Evolutionary conservation across 2,329 filamentous ascomycete genomes (phyloP), one percentile per base, ranked within the genome.

Genomic region (Ramichloridium luteum): DNA sequence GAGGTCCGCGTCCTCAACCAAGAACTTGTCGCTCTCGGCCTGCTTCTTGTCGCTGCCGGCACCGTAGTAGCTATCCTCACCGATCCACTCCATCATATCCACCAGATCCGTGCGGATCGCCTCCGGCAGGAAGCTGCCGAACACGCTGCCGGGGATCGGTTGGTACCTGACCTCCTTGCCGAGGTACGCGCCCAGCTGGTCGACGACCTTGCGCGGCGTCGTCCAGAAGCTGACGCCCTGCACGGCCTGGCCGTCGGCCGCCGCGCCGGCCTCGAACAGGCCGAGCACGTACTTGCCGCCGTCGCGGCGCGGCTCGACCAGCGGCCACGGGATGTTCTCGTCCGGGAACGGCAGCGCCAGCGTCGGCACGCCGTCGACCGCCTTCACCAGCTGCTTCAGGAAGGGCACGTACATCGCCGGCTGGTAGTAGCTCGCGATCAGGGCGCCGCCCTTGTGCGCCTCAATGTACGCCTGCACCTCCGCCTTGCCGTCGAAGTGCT

Each of bases 401-500:
- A 42, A 45, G 30, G 44, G 44, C 15, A 34, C 17, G 20, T 23
- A 23, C 20, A 23, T 23, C 8, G 20, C 20, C 8, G 20, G 20
- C 45, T 47, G 45, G 34, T 41, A 47, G 13, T 27, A 35, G 23
- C 40, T 41, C 1, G 39, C 33, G 10, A 39, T 32, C 8, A 47
- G 25, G 23, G 48, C 46, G 2, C 35, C 38, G 13, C 31, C 40
- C 14, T 35, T 35, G 22, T 47, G 37, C 3, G 38, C 32, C 2
- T 69, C 9, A 66, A 45, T 45, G 27, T 45, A 43, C 9, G 35
- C 23, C 17, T 38, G 32, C 6, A 32, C 32, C 13, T 45, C 43
- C 6, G 56, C 59, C 38, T 65, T 65, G 10, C 49, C 45, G 22
- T 64, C 58, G 35, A 61, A 64, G 36, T 65, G 57, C 20, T 54